Evolutionary conservation across 2,329 filamentous ascomycete genomes (phyloP).

Genomic region (Ustulina deusta): DNA sequence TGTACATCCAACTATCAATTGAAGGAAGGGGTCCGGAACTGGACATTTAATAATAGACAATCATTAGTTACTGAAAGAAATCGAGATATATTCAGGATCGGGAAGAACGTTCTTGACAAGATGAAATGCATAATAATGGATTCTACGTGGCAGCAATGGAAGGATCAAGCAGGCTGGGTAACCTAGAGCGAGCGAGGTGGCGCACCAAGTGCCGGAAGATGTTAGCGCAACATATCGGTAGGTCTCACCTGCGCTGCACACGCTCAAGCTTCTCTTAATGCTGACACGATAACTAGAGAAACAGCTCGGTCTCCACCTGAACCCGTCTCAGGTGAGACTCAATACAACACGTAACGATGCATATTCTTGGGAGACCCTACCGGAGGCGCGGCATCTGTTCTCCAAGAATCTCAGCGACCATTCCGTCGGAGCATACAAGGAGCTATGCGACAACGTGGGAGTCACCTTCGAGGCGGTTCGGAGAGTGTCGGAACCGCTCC

Average conservation of each 20-base stretch:
- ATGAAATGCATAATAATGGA: conserved; percentile 2
- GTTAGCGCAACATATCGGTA: conserved; percentile 1
- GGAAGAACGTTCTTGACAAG: too few relatives aligned
- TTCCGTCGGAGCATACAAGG: conserved; percentile 26
- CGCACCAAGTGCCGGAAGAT: neutral
- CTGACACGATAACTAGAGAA: neutral
- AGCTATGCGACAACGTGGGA: conserved; percentile 26
- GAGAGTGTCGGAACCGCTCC: conserved; percentile 43
- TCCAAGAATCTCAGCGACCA: conserved; percentile 35
- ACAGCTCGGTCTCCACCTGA: neutral
- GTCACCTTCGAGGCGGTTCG: conserved; percentile 25
- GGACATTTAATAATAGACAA: too few relatives aligned
- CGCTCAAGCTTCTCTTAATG: neutral
- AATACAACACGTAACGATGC: conserved; percentile 26
- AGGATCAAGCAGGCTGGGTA: neutral
- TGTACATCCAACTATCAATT: too few relatives aligned
- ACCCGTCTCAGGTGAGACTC: conserved; percentile 8
- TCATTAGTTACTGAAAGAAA: too few relatives aligned
- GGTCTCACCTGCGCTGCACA: neutral
- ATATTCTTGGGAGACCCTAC: conserved; percentile 28
- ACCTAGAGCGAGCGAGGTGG: conserved; percentile 1
- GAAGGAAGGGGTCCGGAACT: too few relatives aligned
- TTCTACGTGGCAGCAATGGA: neutral
- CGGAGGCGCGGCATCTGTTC: conserved; percentile 30
- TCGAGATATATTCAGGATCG: too few relatives aligned